Conservation (phyloP, 257 asterid species). For the Salvia miltiorrhiza region DNA sequence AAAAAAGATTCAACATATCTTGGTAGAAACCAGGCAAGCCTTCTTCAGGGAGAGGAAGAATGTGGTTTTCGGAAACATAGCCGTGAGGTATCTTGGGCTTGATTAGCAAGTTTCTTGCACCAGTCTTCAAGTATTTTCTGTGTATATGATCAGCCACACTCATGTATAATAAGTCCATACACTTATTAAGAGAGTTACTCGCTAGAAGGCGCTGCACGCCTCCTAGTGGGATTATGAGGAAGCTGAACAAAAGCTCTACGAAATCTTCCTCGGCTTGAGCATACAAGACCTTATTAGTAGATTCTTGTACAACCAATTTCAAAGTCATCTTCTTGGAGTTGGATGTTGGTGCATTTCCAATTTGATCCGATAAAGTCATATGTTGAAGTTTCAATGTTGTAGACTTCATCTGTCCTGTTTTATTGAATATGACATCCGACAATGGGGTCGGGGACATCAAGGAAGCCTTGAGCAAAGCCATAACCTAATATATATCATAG, state of each 20-base stretch:
- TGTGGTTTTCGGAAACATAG: not conserved
- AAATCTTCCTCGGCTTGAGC: constrained; percentile 12
- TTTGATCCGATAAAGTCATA: too few species aligned
- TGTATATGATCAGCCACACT: not conserved
- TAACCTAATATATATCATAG: not conserved
- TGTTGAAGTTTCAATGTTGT: not conserved
- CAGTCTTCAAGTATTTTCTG: not conserved
- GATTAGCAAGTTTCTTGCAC: not conserved
- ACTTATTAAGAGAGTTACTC: not conserved
- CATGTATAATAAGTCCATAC: not conserved
- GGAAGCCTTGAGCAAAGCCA: constrained; percentile 18
- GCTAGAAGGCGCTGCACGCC: constrained; percentile 2
- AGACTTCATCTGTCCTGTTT: not conserved
- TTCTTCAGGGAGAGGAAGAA: constrained; percentile 16
- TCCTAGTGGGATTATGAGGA: constrained; percentile 18
- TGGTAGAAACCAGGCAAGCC: not conserved
- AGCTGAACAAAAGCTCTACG: constrained; percentile 10
- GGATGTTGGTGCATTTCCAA: not conserved
- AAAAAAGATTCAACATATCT: not conserved
- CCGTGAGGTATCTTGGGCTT: constrained; percentile 2
- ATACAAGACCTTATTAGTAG: constrained; percentile 18
- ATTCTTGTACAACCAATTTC: constrained; percentile 17
- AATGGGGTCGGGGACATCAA: constrained; percentile 19
- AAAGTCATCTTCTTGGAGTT: constrained; percentile 2
- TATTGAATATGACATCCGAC: constrained; percentile 14